Evolutionary conservation across 2,329 filamentous ascomycete species (phyloP), one percentile per base, ranked within the genome.

Genomic region (Triangularia verruculosa): DNA sequence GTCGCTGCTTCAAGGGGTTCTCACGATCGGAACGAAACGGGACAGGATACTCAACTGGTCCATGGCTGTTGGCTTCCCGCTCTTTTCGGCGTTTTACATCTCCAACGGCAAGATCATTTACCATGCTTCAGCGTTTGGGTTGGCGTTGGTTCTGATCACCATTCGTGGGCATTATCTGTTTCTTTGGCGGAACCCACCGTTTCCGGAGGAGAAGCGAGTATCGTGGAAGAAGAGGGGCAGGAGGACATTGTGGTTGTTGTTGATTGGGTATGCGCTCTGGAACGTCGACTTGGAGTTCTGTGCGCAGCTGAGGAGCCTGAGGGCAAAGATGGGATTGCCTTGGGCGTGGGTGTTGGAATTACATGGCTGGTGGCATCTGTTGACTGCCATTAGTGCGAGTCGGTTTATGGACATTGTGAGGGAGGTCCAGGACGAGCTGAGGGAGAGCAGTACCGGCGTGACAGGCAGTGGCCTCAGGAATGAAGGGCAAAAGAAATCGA

Each of bases 301-400:
- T 68, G 70, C 72, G 0, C 71, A 79, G 64, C 74, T 88, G 24
- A 80, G 83, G 2, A 64, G 67, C 0, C 66, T 81, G 11, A 80
- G 83, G 57, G 73, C 74, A 7, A 67, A 60, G 0, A 67, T 87
- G 1, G 85, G 85, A 0, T 71, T 86, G 52, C 85, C 85, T 0
- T 84, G 78, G 79, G 82, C 80, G 1, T 85, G 83, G 72, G 32
- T 84, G 0, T 71, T 88, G 4, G 86, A 88, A 73, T 70, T 87
- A 13, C 86, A 88, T 69, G 86, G 84, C 0, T 88, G 85, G 86
- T 88, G 86, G 86, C 86, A 88, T 68, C 73, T 88, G 15, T 74
- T 86, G 25, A 88, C 85, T 0, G 86, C 83, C 0, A 74, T 84
- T 20, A 80, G 83, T 0, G 83, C 84, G 4, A 78, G 78, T 24